Percentiles rank a stretch among this genome's conserved stretches.
phyloP scores from a whole-genome alignment of 2,329 filamentous ascomycete genomes.

The Stagonosporopsis cucurbitacearum region DNA sequence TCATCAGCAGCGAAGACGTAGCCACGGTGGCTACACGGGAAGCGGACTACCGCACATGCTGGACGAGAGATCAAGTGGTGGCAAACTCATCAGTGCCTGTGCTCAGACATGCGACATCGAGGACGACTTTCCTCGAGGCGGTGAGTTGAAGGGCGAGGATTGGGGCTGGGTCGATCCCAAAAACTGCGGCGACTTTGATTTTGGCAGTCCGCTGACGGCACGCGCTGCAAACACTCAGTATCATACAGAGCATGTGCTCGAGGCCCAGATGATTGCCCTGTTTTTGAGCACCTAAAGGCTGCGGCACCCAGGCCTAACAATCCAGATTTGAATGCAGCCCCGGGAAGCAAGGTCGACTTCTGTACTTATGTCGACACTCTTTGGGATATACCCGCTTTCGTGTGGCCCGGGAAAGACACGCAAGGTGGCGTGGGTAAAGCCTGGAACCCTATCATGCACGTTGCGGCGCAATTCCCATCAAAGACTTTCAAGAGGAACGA shows the following conservation, averaged over 20 bases:
- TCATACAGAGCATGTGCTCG: background rate
- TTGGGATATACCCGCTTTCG: background rate
- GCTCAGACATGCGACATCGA: background rate
- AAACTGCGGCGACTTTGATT: background rate
- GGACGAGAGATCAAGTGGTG: background rate
- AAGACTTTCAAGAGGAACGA: background rate
- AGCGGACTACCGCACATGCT: background rate
- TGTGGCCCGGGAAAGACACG: background rate
- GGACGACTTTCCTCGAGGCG: background rate
- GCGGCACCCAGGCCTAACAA: background rate
- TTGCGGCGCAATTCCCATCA: background rate
- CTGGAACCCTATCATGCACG: background rate
- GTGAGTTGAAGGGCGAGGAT: background rate
- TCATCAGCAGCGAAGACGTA: background rate
- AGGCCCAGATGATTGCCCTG: background rate
- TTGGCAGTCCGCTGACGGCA: background rate
- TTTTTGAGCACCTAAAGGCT: background rate
- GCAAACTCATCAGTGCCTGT: background rate
- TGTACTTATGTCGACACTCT: background rate
- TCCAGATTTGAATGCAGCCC: background rate
- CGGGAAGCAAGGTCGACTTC: background rate
- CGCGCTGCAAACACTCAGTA: background rate
- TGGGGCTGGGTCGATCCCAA: background rate
- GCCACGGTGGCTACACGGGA: background rate
- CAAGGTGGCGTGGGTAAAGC: background rate